Conservation (phyloP, 371 early-diverging fungal species). For the Thermomucor indicae-seudaticae region DNA sequence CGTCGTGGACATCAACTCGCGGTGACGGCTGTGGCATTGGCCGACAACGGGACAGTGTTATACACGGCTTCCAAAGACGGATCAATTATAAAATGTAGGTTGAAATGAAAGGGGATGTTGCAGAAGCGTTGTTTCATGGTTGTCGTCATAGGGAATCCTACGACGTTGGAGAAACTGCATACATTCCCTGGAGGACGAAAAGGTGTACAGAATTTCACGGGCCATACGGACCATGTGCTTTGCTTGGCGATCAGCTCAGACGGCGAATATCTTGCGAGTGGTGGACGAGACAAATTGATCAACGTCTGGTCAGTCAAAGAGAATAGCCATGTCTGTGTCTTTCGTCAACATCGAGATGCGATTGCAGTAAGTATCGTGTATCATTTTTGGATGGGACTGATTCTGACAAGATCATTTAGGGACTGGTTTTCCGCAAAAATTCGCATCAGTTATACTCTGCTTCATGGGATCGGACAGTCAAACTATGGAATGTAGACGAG, state of each 20-base stretch:
- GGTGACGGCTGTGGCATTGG: slow-evolving; percentile 74
- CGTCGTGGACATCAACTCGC: slow-evolving; percentile 70
- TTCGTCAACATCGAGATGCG: slow-evolving; percentile 90
- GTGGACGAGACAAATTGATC: slow-evolving; percentile 87
- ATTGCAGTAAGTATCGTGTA: slow-evolving; percentile 54
- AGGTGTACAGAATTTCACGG: slow-evolving; percentile 66
- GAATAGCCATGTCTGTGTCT: slow-evolving; percentile 63
- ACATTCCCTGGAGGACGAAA: slow-evolving; percentile 72
- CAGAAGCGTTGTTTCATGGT: neutral
- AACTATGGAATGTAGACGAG: slow-evolving; percentile 94
- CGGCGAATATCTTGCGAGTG: slow-evolving; percentile 75
- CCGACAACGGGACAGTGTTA: slow-evolving; percentile 62
- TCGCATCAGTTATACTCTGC: slow-evolving; percentile 87
- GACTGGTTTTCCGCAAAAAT: slow-evolving; percentile 84
- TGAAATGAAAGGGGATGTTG: neutral
- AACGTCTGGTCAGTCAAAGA: slow-evolving; percentile 86
- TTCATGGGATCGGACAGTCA: slow-evolving; percentile 91
- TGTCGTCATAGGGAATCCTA: slow-evolving; percentile 48
- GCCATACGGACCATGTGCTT: slow-evolving; percentile 83
- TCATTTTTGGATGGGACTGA: neutral
- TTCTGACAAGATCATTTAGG: slow-evolving; percentile 27
- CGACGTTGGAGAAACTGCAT: slow-evolving; percentile 54
- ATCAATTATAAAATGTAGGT: slow-evolving; percentile 79
- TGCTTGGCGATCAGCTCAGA: slow-evolving; percentile 81
- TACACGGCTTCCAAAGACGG: slow-evolving; percentile 92